A percentile compares a stretch with the other conserved stretches of the same genome.
Evolutionary conservation across 2,329 filamentous ascomycete genomes (phyloP).

Genomic region (Byssoonygena ceratinophila): DNA sequence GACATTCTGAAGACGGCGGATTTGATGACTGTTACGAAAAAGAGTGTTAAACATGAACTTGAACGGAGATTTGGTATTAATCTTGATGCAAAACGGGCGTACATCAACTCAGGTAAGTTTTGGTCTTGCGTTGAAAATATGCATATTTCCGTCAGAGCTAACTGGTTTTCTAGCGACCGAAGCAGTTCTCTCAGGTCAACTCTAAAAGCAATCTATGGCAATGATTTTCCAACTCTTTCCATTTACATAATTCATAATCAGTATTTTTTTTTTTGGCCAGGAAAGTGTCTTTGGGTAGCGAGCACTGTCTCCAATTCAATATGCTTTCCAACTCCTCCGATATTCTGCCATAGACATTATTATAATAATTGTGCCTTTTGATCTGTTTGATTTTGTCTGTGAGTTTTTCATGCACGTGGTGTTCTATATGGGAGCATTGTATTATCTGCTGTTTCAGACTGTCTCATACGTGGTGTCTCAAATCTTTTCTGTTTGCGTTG

Average conservation of each 20-base stretch:
- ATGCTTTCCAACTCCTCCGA: neutral
- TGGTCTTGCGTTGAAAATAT: slow-evolving; percentile 19
- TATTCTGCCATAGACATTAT: neutral
- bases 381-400: neutral
- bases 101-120: slow-evolving; percentile 77
- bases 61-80: slow-evolving; percentile 81
- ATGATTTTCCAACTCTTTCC: neutral
- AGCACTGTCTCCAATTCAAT: neutral
- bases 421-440: slow-evolving; percentile 2
- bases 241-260: slow-evolving; percentile 7
- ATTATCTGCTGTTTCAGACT: neutral
- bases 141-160: neutral
- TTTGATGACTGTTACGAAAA: slow-evolving; percentile 97
- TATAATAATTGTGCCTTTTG: neutral
- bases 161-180: slow-evolving; percentile 51
- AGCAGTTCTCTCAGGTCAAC: slow-evolving; percentile 64
- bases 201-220: slow-evolving; percentile 36
- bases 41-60: slow-evolving; percentile 87
- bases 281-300: neutral
- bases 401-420: no score
- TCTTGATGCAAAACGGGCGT: slow-evolving; percentile 77
- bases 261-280: neutral
- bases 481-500: neutral
- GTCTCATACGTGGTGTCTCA: slow-evolving; percentile 1
- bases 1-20: slow-evolving; percentile 87